Evolutionary conservation across 495 filamentous ascomycete species (phyloP), one percentile per base, ranked within the genome.

Genomic region (Penicillium pulvis): DNA sequence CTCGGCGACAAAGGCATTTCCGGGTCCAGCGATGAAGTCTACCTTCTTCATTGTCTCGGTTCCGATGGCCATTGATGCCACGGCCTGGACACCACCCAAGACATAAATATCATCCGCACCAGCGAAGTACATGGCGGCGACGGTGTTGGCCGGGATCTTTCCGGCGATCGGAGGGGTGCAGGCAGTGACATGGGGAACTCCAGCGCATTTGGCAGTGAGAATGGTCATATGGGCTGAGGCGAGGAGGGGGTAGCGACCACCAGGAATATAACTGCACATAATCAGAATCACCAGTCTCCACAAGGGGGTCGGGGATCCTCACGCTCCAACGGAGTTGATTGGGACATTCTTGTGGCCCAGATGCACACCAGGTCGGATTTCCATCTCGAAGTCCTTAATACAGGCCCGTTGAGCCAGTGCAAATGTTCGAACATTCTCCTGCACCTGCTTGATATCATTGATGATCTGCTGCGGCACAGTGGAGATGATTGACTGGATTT

Each of bases 51-150:
- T 78, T 0, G 79, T 87, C 68, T 90, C 85, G 9, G 91, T 95
- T 26, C 91, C 91, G 64, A 94, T 89, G 16, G 91, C 90, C 81
- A 94, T 86, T 17, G 90, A 90, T 19, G 91, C 89, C 23, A 83
- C 68, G 8, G 81, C 80, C 57, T 84, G 81, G 0, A 82, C 81
- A 0, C 81, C 81, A 1, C 81, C 81, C 1, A 84, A 72, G 41
- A 83, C 64, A 66, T 74, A 81, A 49, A 83, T 82, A 23, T 76
- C 70, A 57, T 83, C 81, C 1, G 81, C 81, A 3, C 81, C 80
- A 9, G 81, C 81, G n/a, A 78, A 68, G 62, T 78, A 70, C 69
- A 82, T 81, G 0, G 81, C 81, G 2, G 81, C 80, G 8, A 84
- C 71, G 1, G 81, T 83, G 9, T 74, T 73, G 50, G 67, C 67